Evolutionary conservation across 176 grass and related monocot species (phyloP), one percentile per base, ranked within the genome.

Genomic region (Carex kokanica): DNA sequence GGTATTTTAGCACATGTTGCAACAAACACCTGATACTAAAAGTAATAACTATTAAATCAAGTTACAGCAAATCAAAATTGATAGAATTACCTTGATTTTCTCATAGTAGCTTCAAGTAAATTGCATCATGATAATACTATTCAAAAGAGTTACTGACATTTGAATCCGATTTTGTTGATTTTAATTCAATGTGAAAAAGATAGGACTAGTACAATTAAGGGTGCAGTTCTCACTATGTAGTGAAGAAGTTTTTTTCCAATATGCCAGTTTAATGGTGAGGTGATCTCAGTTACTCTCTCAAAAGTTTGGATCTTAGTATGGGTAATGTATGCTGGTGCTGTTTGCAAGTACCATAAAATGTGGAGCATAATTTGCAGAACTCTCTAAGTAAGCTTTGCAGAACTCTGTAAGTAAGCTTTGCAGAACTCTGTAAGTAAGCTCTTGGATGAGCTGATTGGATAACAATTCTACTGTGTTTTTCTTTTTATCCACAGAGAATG

Each of bases 401-500:
- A n/a, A n/a, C n/a, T n/a, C n/a, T n/a, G n/a, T n/a, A n/a, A n/a
- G n/a, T n/a, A n/a, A n/a, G n/a, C n/a, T n/a, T n/a, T n/a, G n/a
- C n/a, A n/a, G n/a, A n/a, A n/a, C n/a, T n/a, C n/a, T n/a, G n/a
- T n/a, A n/a, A n/a, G n/a, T n/a, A n/a, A n/a, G 20, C 20, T 45
- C 25, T 45, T 62, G 61, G 13, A 54, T 70, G 21, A 64, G 18
- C 1, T 81, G 56, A 17, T 47, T 72, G 13, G 29, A 55, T 45
- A 43, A 15, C 32, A 78, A 70, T 74, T 47, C 2, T 9, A 45
- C 1, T 27, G 15, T 2, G 2, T 40, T 18, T 62, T 58, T 55
- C 10, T 15, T 68, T 74, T 21, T 57, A 2, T 85, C 34, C 73
- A 41, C 84, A 97, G 94, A 61, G 86, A 93, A 1, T 85, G 65